Evolutionary conservation across 805 yeast species (phyloP).

Genomic region (Cyberlindnera nakhonratchasimensis): DNA sequence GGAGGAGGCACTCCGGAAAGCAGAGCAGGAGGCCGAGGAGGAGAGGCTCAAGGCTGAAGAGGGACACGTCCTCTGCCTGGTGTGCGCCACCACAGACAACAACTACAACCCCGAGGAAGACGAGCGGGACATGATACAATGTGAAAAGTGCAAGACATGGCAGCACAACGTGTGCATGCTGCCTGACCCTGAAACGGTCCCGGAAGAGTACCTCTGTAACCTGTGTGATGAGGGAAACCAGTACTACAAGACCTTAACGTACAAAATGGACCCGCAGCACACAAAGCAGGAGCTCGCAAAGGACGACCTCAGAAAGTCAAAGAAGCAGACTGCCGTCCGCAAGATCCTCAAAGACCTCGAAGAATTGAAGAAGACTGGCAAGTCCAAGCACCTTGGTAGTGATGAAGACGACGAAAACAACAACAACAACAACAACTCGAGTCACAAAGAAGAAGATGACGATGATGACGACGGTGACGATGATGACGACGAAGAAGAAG

Average conservation of each 20-base stretch:
- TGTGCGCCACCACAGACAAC: constrained; percentile 56
- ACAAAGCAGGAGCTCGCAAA: constrained; percentile 14
- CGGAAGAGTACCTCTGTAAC: constrained; percentile 51
- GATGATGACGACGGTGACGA: constrained; percentile 14
- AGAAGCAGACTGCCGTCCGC: constrained; percentile 8
- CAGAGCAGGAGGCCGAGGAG: constrained; percentile 12
- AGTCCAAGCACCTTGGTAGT: constrained; percentile 37
- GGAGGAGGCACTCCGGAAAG: constrained; percentile 28
- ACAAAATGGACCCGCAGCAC: constrained; percentile 29
- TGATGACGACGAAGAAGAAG: constrained; percentile 1
- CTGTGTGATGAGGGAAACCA: constrained; percentile 42
- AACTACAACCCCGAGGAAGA: constrained; percentile 59
- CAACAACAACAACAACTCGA: no score
- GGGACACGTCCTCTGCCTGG: constrained; percentile 49
- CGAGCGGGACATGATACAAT: constrained; percentile 54
- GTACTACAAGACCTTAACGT: constrained; percentile 33
- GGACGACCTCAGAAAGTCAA: constrained; percentile 10
- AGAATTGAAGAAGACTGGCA: constrained; percentile 10
- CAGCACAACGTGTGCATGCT: constrained; percentile 67
- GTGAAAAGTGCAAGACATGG: constrained; percentile 68
- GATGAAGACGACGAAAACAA: constrained; percentile 7
- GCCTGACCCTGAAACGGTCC: constrained; percentile 36
- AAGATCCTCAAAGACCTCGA: constrained; percentile 10
- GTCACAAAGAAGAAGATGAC: constrained; percentile 9
- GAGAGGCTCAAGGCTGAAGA: constrained; percentile 23